Evolutionary conservation across 805 yeast genomes (phyloP), one percentile per base, ranked within the genome.

Genomic region (Saccharomycodes ludwigii): DNA sequence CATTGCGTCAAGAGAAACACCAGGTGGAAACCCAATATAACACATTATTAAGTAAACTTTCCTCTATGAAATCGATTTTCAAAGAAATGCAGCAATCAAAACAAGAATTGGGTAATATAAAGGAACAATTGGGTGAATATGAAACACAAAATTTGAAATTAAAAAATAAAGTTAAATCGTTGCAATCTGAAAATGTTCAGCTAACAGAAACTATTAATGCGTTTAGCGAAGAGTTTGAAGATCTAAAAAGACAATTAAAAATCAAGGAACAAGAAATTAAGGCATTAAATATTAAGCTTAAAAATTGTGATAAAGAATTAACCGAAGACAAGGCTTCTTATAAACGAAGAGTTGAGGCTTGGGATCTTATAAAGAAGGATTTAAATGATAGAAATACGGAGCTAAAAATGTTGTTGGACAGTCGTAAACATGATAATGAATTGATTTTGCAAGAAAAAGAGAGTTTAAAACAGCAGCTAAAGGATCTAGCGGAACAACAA

Each of bases 51-150:
- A 71, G 70, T 39, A 66, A 77, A 48, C 50, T 81, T 12, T 69
- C 83, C 1, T 69, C 81, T 2, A 79, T 80, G 88, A 80, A 78
- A 41, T 59, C 76, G 1, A 67, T 80, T 2, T 80, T 80, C 51
- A 63, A 58, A 24, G 79, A 80, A 40, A 77, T 79, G 82, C 76
- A 79, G 46, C 77, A 71, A 35, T 60, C 83, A 0, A 77, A 79
- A 46, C 56, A 52, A 3, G 81, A 78, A 41, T 57, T 81, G 13
- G 82, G 69, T 25, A 59, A 56, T 4, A 62, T 69, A 1, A 69
- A 70, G 40, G 68, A 63, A 12, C 70, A 69, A 39, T 52, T 72
- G 31, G 57, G 53, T 48, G 56, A 69, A 55, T 49, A 70, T 51
- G 59, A 63, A 59, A 40, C 58, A 46, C 58, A 63, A 52, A 56